Evolutionary conservation across 495 filamentous ascomycete genomes (phyloP).

Genomic region (Penicillium antarcticum): DNA sequence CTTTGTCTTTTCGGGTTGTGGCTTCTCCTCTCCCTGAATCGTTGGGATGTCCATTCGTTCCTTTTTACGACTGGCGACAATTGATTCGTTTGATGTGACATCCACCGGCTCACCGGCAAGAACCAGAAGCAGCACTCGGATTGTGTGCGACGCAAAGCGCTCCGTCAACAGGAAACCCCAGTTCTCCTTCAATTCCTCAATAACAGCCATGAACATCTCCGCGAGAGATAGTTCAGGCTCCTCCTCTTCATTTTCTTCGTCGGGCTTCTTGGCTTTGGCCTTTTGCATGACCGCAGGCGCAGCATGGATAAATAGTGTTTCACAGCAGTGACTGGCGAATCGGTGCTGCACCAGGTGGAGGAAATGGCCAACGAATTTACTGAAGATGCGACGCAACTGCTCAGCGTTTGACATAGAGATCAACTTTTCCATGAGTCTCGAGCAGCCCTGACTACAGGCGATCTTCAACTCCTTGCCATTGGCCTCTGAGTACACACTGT

Average conservation of each 20-base stretch:
- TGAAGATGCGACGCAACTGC: constrained; percentile 84
- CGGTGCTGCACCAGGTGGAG: constrained; percentile 85
- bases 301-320: constrained; percentile 81
- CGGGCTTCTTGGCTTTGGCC: constrained; percentile 39
- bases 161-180: constrained; percentile 84
- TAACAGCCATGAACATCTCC: constrained; percentile 73
- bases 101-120: constrained; percentile 78
- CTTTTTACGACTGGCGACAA: constrained; percentile 86
- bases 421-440: constrained; percentile 84
- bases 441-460: constrained; percentile 91
- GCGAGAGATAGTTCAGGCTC: constrained; percentile 64
- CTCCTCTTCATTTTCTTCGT: constrained; percentile 31
- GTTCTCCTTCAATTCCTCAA: constrained; percentile 80
- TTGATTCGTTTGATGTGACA: constrained; percentile 57
- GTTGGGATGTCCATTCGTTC: constrained; percentile 62
- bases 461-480: constrained; percentile 92
- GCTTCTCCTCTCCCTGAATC: constrained; percentile 32
- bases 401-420: constrained; percentile 73
- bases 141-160: constrained; percentile 83
- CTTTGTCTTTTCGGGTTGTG: constrained; percentile 26
- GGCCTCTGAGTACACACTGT: constrained; percentile 82
- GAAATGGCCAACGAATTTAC: constrained; percentile 84
- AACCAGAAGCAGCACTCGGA: constrained; percentile 80
- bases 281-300: constrained; percentile 71
- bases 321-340: constrained; percentile 95